phyloP scores from a whole-genome alignment of 441 rosid species.

The Gossypium gossypioides region DNA sequence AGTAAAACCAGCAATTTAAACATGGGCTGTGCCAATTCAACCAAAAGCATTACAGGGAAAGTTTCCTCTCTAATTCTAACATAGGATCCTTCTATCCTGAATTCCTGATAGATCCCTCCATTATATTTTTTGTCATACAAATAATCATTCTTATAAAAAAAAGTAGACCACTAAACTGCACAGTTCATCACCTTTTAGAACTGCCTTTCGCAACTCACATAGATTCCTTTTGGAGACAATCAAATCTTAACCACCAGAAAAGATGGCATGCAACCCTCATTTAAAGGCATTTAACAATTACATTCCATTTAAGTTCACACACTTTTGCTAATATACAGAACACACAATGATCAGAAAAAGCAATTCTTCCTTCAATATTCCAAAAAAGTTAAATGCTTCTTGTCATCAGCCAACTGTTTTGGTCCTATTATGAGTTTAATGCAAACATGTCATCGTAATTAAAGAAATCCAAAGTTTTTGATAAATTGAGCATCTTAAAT shows the following conservation, averaged over 20 bases:
- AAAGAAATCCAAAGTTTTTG: constrained; percentile 1
- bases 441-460: background rate
- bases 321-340: background rate
- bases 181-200: constrained; percentile 1
- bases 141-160: background rate
- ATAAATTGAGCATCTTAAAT: constrained; percentile 3
- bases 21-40: background rate
- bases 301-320: background rate
- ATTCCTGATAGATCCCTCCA: background rate
- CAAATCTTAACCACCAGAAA: background rate
- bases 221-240: background rate
- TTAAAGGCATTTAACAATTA: background rate
- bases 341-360: background rate
- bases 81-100: background rate
- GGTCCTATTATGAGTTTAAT: background rate
- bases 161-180: background rate
- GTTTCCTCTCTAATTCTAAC: background rate
- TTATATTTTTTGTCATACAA: background rate
- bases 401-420: background rate
- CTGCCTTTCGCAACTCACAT: background rate
- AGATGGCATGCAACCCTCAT: background rate
- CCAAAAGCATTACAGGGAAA: background rate
- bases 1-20: background rate
- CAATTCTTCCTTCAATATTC: background rate
- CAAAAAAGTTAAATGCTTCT: background rate